Evolutionary conservation across 2,329 filamentous ascomycete species (phyloP).

Genomic region (Pseudocercospora pini-densiflorae): DNA sequence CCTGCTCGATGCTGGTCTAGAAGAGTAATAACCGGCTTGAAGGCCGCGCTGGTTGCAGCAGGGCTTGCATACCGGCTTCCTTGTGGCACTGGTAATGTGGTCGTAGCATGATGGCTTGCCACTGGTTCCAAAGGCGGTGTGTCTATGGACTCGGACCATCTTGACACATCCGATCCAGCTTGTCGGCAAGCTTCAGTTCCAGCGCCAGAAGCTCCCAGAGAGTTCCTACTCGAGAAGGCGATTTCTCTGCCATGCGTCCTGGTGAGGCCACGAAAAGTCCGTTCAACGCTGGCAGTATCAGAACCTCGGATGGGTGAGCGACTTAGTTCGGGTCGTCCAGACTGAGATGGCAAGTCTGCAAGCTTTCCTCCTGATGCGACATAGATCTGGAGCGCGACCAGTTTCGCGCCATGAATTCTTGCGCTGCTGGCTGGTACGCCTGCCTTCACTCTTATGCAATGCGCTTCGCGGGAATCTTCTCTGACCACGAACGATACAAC

Average conservation of each 20-base stretch:
- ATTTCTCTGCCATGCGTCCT: background rate
- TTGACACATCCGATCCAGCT: background rate
- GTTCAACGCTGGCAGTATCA: background rate
- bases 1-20: too few species aligned
- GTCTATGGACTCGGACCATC: background rate
- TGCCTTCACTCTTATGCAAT: background rate
- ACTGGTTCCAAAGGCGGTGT: too few species aligned
- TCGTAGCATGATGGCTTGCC: too few species aligned
- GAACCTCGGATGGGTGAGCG: background rate
- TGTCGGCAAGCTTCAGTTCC: constrained; percentile 2
- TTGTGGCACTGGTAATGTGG: too few species aligned
- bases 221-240: background rate
- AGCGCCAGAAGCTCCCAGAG: background rate
- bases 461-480: background rate
- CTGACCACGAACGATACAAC: background rate
- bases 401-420: background rate
- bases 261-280: background rate
- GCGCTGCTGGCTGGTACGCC: background rate
- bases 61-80: too few species aligned
- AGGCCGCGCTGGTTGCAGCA: too few species aligned
- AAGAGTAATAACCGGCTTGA: too few species aligned
- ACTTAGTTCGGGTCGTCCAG: background rate
- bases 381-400: background rate
- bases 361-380: background rate
- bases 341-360: background rate